phyloP scores from a whole-genome alignment of 306 rosid genomes.

The Elaeagnus macrophylla region DNA sequence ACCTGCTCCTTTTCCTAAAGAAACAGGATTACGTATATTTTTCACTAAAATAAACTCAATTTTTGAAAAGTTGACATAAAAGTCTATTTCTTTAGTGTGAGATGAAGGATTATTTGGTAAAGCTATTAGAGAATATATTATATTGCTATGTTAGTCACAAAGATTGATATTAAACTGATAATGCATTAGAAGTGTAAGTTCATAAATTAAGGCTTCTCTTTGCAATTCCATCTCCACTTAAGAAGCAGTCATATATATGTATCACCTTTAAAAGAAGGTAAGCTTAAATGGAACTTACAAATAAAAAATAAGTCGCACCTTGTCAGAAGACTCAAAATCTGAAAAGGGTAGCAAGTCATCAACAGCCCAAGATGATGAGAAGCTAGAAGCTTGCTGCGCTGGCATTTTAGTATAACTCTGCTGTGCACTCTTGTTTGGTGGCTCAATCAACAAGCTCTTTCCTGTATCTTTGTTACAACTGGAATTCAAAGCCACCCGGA shows the following conservation, averaged over 20 bases:
- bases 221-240: too few relatives aligned
- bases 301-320: constrained; percentile 30
- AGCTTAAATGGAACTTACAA: neutral
- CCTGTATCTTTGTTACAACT: constrained; percentile 48
- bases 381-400: constrained; percentile 42
- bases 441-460: constrained; percentile 47
- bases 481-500: constrained; percentile 60
- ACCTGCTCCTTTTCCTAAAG: too few relatives aligned
- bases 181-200: too few relatives aligned
- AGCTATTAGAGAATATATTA: too few relatives aligned
- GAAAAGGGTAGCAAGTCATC: constrained; percentile 74
- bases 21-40: too few relatives aligned
- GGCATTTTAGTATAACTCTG: constrained; percentile 37
- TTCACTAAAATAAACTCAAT: too few relatives aligned
- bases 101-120: too few relatives aligned
- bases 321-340: constrained; percentile 56
- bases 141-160: too few relatives aligned
- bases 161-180: too few relatives aligned
- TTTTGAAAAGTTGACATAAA: too few relatives aligned
- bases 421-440: constrained; percentile 45
- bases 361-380: constrained; percentile 69
- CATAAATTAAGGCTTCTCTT: too few relatives aligned
- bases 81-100: too few relatives aligned
- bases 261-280: neutral
- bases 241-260: neutral